A percentile compares a stretch with the other conserved stretches of the same genome.
phyloP scores from a whole-genome alignment of 1,139 yeast genomes.

The Hemisphaericaspora xylofermentans region DNA sequence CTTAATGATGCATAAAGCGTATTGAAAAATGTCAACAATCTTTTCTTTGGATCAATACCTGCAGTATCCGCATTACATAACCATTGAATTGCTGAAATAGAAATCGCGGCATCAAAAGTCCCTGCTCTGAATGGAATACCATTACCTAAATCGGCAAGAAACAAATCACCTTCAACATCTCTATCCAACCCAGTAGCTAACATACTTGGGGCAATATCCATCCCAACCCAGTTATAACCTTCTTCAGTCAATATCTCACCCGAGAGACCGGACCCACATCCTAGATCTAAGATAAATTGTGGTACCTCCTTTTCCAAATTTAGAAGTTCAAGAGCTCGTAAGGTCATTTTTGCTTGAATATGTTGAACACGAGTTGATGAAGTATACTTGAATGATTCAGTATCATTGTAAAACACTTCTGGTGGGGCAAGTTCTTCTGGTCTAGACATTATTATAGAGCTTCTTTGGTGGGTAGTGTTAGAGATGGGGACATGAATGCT shows the following conservation, averaged over 20 bases:
- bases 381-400: conserved; percentile 87
- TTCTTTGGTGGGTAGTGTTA: background rate
- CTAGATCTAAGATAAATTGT: conserved; percentile 81
- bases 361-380: conserved; percentile 94
- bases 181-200: conserved; percentile 90
- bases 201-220: conserved; percentile 97
- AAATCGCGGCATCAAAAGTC: conserved; percentile 93
- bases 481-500: background rate
- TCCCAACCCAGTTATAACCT: conserved; percentile 93
- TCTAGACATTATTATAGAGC: conserved; percentile 67
- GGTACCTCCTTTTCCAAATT: conserved; percentile 64
- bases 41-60: conserved; percentile 79
- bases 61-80: conserved; percentile 91
- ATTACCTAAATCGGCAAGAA: conserved; percentile 87
- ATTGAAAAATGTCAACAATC: conserved; percentile 81
- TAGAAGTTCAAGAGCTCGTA: conserved; percentile 84
- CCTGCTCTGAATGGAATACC: conserved; percentile 97
- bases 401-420: conserved; percentile 88
- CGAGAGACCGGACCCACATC: conserved; percentile 95
- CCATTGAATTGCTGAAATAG: conserved; percentile 97
- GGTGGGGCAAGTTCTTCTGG: conserved; percentile 99
- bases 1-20: conserved; percentile 81
- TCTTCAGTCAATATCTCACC: conserved; percentile 94
- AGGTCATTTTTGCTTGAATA: conserved; percentile 96
- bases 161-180: conserved; percentile 89